Evolutionary conservation across 1,284 basidiomycete species (phyloP).

Genomic region (Pisolithus thermaeus): DNA sequence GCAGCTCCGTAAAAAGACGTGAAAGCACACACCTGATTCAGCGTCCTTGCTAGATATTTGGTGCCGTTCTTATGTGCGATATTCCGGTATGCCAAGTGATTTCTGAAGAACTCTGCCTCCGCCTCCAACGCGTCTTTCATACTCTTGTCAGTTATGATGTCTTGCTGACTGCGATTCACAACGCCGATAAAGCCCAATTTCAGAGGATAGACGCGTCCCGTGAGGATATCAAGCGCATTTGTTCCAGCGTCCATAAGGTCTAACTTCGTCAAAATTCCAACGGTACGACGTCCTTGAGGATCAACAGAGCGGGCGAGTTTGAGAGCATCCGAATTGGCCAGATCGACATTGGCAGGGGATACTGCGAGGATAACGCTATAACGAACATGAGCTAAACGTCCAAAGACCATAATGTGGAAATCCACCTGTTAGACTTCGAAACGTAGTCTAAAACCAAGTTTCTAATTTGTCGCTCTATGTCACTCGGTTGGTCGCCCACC

Average conservation of each 20-base stretch:
- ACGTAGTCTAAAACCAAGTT: conserved; percentile 93
- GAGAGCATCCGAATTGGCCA: conserved; percentile 96
- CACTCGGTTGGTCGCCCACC: conserved; percentile 85
- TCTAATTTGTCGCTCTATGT: conserved; percentile 96
- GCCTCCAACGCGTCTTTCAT: conserved; percentile 82
- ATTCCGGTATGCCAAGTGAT: conserved; percentile 90
- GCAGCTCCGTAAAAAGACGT: background rate
- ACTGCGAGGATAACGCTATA: conserved; percentile 91
- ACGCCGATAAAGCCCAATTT: conserved; percentile 98
- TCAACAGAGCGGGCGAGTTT: conserved; percentile 95
- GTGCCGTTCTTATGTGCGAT: conserved; percentile 98
- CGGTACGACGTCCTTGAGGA: conserved; percentile 91
- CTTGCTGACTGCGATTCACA: conserved; percentile 96
- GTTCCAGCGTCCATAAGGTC: conserved; percentile 99
- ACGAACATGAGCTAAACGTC: conserved; percentile 2
- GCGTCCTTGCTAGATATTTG: conserved; percentile 87
- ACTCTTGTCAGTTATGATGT: conserved; percentile 88
- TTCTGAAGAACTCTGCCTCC: conserved; percentile 90
- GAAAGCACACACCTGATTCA: conserved; percentile 74
- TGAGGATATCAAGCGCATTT: conserved; percentile 94
- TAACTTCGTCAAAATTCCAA: conserved; percentile 94
- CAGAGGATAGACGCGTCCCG: conserved; percentile 93
- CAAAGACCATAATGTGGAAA: background rate
- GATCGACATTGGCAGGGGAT: conserved; percentile 95
- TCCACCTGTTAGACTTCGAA: conserved; percentile 91